Evolutionary conservation across 805 yeast species (phyloP), one percentile per base, ranked within the genome.

Genomic region (Wickerhamomyces alni): DNA sequence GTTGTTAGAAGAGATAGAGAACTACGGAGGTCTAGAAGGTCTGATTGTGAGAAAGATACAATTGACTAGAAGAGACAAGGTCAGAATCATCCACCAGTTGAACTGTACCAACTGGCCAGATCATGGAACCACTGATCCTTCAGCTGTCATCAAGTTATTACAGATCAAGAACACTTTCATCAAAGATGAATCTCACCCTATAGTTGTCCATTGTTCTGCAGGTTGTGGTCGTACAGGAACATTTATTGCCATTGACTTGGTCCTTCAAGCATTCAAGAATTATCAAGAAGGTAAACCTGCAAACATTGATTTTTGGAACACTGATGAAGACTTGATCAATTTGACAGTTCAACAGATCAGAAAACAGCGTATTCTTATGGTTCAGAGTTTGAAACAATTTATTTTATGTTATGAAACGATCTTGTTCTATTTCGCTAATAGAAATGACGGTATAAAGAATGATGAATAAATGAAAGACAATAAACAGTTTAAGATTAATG

Each of bases 171-270:
- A 62, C 39, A 32, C 42, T 25, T 45, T 61, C n/a, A 25, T 42
- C 3, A 35, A 15, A 1, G 41, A 44, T 27, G 24, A 24, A 7
- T 52, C 58, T 2, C 44, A 64, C 1, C 91, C 93, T 17, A 68
- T 80, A 2, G 64, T 88, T 33, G 85, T 84, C 17, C 99, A 93
- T 57, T 93, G 99, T 54, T 87, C 96, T 5, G 99, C 99, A 0
- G 99, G 99, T 1, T 91, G 95, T 44, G 99, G 99, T 3, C 67
- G 99, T 46, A 87, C 98, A 0, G 99, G 99, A 3, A 87, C 96
- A 1, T 85, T 81, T 54, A 76, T 87, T 43, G 77, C 89, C 3
- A 63, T 80, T 27, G 88, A 82, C 53, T 61, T 54, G 12, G 44
- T 55, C 17, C 13, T 54, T 15, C 41, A 42, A 16, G 44, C 54